Base-by-base conservation (phyloP, 2,329 filamentous ascomycete genomes). In the Gyromitra esculenta region DNA sequence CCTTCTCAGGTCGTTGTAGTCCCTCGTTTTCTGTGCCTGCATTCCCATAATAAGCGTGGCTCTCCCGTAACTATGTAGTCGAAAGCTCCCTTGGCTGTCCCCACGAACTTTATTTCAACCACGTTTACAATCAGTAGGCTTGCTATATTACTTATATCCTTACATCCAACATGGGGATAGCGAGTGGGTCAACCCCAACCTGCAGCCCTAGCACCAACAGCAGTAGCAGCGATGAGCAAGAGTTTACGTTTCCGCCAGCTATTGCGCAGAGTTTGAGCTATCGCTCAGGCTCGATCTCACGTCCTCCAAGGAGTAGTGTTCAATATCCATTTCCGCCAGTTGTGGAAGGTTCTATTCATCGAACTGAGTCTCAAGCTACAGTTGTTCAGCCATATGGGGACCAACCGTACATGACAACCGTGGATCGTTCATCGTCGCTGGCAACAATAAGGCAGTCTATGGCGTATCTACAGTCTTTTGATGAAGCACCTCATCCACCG, bases 281-380 rank as follows among this genome's bases (percentile, higher is more conserved):
- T 18, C 59, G 70, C 15, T 65, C 70, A 18, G 45, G 70, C 15
- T 65, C 70, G 18, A 37, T 37, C 5, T 45, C 52, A n/a, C 67
- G 67, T 37, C 48, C 50, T 5, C 43, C 60, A 21, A 59, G 50
- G 31, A 70, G 45, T 37, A 48, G 35, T 52, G 21, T 59, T 1
- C 72, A 75, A 39, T 75, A 65, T 50, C 75, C 75, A 5, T 74
- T 77, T 56, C 75, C 75, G 6, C 59, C 64, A 2, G 75, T 54
- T 1, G 50, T 60, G 11, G 69, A 62, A 11, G 18, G 57, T 5
- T 9, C 62, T 31, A 31, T 66, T 11, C 69, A 66, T n/a, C 52
- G 68, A 48, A 56, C 68, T 1, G 54, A 50, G 18, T 65, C 66
- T 5, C 72, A 75, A 50, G 72, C 57, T 39, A 70, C 65, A 56